phyloP scores from a whole-genome alignment of 108 stramenopile species.

The Nitzschia sp. region DNA sequence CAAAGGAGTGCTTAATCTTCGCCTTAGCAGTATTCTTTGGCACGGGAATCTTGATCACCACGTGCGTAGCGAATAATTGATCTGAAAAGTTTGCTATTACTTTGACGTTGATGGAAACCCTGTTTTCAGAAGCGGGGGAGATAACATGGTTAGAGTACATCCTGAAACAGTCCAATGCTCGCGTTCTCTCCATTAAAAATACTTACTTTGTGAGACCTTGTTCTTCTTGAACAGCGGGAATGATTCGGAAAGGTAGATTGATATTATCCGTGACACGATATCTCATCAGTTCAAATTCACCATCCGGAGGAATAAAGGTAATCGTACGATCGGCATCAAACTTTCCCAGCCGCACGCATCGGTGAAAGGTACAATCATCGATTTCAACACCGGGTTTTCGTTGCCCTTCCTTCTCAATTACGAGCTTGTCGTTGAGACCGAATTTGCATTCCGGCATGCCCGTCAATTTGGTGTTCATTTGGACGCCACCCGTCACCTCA shows the following conservation, averaged over 20 bases:
- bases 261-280: constrained; percentile 98
- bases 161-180: not conserved
- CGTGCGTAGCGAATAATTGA: constrained; percentile 92
- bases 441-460: constrained; percentile 99
- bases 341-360: constrained; percentile 96
- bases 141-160: too few species aligned
- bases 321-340: constrained; percentile 99
- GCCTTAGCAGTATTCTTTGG: constrained; percentile 97
- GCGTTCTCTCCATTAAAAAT: too few species aligned
- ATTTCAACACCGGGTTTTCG: constrained; percentile 94
- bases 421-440: constrained; percentile 98
- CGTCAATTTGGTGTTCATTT: constrained; percentile 98
- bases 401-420: constrained; percentile 95
- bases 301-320: constrained; percentile 99
- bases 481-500: constrained; percentile 95
- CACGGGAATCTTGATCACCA: constrained; percentile 96
- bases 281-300: constrained; percentile 99
- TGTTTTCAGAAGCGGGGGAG: too few species aligned
- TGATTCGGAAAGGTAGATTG: constrained; percentile 92
- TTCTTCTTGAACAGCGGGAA: constrained; percentile 97
- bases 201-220: constrained; percentile 85
- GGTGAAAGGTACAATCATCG: constrained; percentile 99
- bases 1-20: constrained; percentile 90
- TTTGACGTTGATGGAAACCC: constrained; percentile 94
- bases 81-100: constrained; percentile 93